Evolutionary conservation across 2,329 filamentous ascomycete genomes (phyloP).

Genomic region (Helminthosporium solani): DNA sequence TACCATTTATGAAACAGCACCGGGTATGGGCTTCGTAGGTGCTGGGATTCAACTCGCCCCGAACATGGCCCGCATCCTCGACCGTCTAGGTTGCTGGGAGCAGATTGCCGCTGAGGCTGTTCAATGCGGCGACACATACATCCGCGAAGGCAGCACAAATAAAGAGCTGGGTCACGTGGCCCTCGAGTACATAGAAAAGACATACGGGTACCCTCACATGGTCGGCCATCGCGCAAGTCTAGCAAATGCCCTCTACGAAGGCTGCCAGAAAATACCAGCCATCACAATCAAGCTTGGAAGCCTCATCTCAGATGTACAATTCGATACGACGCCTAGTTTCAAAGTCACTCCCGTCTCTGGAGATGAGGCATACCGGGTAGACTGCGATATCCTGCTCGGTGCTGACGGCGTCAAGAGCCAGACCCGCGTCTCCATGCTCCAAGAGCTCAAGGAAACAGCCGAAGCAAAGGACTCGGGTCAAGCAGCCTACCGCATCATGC

Average conservation of each 20-base stretch:
- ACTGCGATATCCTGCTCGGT: slow-evolving; percentile 50
- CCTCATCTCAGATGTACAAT: slow-evolving; percentile 56
- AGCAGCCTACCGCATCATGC: slow-evolving; percentile 77
- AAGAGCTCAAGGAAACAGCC: slow-evolving; percentile 52
- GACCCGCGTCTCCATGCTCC: slow-evolving; percentile 55
- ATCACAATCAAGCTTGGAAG: slow-evolving; percentile 71
- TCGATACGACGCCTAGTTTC: slow-evolving; percentile 60
- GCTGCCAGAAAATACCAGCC: slow-evolving; percentile 61
- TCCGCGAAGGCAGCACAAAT: slow-evolving; percentile 70
- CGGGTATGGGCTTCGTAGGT: slow-evolving; percentile 75
- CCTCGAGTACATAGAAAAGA: slow-evolving; percentile 65
- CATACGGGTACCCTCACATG: slow-evolving; percentile 76
- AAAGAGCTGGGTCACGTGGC: slow-evolving; percentile 69
- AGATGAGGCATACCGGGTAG: slow-evolving; percentile 56
- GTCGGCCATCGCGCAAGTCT: slow-evolving; percentile 75
- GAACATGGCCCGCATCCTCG: slow-evolving; percentile 76
- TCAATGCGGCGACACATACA: slow-evolving; percentile 69
- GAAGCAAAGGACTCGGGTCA: slow-evolving; percentile 69
- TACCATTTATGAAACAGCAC: slow-evolving; percentile 71
- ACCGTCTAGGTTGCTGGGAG: slow-evolving; percentile 70
- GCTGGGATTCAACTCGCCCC: slow-evolving; percentile 83
- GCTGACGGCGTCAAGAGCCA: slow-evolving; percentile 53
- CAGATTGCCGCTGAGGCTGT: slow-evolving; percentile 71
- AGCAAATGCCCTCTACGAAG: slow-evolving; percentile 67
- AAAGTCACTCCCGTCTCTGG: slow-evolving; percentile 55